Base-by-base conservation (phyloP, 495 filamentous ascomycete species). In the Neohortaea acidophila region DNA sequence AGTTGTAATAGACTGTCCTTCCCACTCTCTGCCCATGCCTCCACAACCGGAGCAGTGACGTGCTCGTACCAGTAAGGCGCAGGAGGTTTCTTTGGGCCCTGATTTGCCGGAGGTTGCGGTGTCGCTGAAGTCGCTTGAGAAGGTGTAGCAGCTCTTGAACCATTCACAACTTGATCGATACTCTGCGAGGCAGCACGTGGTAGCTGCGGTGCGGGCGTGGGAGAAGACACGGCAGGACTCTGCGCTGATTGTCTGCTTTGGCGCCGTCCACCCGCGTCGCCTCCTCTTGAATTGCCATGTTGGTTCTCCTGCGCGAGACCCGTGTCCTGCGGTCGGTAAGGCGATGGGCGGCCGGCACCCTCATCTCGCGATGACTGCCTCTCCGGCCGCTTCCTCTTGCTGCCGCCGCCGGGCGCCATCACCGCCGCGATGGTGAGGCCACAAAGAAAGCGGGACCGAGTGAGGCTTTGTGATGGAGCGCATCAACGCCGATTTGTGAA, bases 251-350 rank as follows among this genome's bases (percentile, higher is more conserved):
- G 36, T 9, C 28, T 29, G 17, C 32, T 36, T 29, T 36, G 23
- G 18, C 39, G 34, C 30, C 32, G 31, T 17, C 30, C 39, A 20
- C 30, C 30, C 11, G 26, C 23, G 11, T 13, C 20, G 11, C 38
- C 43, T 14, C 30, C 31, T 30, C 43, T 36, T 11, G 27, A 28
- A 3, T 25, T 21, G 14, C 36, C 36, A n/a, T 45, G 61, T 54
- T 64, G 68, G 36, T 65, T 60, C 31, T 74, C 65, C 49, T 75
- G 70, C 37, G 70, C 75, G 52, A 75, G 64, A 48, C 62, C 60
- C 44, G 75, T 51, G 36, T 68, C 68, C 34, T 69, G 65, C 26
- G 75, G 75, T 25, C 72, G 67, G 60, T 80, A 71, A 36, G 75
- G 74, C 39, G 75, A 78, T 35, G 74, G 72, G 45, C 75, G 38